Percentiles rank a stretch among this genome's conserved stretches.
Conservation (phyloP, 441 rosid species). For the Mallotus japonicus region DNA sequence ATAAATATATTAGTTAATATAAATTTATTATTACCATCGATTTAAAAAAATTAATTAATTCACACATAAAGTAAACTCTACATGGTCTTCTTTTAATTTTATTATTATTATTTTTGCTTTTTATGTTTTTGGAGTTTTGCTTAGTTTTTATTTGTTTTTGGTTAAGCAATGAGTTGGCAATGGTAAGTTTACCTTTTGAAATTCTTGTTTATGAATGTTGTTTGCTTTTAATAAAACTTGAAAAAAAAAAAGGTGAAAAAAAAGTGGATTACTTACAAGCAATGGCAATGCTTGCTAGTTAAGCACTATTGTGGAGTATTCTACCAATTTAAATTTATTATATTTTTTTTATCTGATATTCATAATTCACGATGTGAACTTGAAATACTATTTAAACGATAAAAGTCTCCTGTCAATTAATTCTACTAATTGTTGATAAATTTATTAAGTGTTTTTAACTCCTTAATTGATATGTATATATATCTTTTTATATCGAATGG, state of each 20-base stretch:
- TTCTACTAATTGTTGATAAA: background rate
- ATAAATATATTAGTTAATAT: background rate
- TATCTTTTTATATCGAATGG: no score
- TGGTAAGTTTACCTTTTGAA: constrained; percentile 4
- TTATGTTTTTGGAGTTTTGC: background rate
- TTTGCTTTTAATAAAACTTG: constrained; percentile 28
- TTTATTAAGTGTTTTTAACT: no score
- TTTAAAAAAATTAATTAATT: background rate
- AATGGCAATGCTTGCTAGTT: background rate
- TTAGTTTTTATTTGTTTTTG: background rate
- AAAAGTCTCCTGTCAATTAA: background rate
- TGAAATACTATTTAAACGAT: no score
- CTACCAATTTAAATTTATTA: background rate
- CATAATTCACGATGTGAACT: no score
- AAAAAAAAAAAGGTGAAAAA: background rate
- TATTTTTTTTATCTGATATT: no score
- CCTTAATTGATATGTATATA: no score
- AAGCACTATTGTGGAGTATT: background rate
- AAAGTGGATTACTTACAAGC: background rate
- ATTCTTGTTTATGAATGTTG: background rate
- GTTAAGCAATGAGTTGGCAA: constrained; percentile 35
- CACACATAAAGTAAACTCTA: background rate
- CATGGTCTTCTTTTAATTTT: no score
- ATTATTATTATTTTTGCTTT: background rate
- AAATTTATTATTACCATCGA: background rate